Conservation (phyloP, 805 yeast species). For the Myxozyma geophila region DNA sequence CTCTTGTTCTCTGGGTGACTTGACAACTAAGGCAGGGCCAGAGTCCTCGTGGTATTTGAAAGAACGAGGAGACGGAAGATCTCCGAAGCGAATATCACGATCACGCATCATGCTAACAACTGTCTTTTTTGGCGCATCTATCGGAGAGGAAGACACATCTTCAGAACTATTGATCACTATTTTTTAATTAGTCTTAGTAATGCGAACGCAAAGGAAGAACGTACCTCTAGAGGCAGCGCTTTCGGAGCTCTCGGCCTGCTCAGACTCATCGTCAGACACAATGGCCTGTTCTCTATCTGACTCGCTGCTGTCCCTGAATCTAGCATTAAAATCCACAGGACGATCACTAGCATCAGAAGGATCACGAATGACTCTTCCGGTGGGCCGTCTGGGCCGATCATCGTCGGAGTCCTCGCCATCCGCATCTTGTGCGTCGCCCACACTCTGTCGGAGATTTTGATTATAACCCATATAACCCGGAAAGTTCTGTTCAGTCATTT, state of each 20-base stretch:
- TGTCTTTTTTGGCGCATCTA: neutral
- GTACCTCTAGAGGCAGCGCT: conserved; percentile 6
- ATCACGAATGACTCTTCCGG: conserved; percentile 5
- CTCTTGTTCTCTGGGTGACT: conserved; percentile 69
- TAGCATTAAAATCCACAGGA: conserved; percentile 1
- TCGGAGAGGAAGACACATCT: neutral
- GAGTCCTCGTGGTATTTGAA: conserved; percentile 53
- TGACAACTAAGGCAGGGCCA: conserved; percentile 78
- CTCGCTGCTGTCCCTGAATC: conserved; percentile 3
- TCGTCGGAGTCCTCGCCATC: conserved; percentile 4
- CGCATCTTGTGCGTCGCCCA: conserved; percentile 10
- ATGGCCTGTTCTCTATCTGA: conserved; percentile 5
- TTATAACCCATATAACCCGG: conserved; percentile 17
- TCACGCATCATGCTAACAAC: neutral
- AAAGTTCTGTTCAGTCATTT: conserved; percentile 29
- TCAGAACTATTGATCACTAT: neutral
- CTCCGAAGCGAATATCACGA: conserved; percentile 60
- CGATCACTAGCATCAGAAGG: conserved; percentile 9
- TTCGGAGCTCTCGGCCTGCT: conserved; percentile 10
- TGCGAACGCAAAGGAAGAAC: neutral
- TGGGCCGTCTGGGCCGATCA: conserved; percentile 1
- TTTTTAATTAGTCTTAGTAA: neutral
- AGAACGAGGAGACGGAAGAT: conserved; percentile 55
- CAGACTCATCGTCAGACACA: conserved; percentile 9
- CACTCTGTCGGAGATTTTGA: neutral